Base-by-base conservation (phyloP, 768 basidiomycete genomes). In the Leccinum truebloodii region DNA sequence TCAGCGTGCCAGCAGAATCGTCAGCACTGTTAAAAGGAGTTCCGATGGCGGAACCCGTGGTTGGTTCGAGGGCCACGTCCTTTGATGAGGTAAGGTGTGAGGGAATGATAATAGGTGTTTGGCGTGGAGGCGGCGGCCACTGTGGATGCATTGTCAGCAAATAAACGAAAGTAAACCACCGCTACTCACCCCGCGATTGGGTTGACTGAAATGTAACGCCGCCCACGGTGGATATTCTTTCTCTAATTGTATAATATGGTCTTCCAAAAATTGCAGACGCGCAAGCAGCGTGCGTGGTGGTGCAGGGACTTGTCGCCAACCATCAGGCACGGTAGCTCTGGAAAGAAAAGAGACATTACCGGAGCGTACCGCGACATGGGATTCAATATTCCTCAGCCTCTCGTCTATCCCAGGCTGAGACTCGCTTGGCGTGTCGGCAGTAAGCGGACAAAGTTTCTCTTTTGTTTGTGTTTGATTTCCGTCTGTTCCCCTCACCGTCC, bases 181-280 rank as follows among this genome's bases (percentile, higher is more conserved):
- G 18, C 58, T 5, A 81, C 89, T 52, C 75, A 93, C 92, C 28
- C 86, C 89, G 59, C 92, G 84, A 66, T 85, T 81, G 3, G 92
- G 92, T 69, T 94, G 91, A 58, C 89, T 92, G 71, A 93, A 93
- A 69, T 93, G 91, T n/a, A 93, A 75, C 8, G 91, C 90, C 0
- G 91, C 89, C 91, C 91, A 93, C 6, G 91, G 89, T 3, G 91
- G 91, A 67, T 90, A 92, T 55, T 92, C 90, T 66, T 84, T 89
- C 71, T 94, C 91, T 2, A 94, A 78, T 54, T 80, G 81, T 39
- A 89, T 79, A 60, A 94, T 81, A 66, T 92, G 90, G 39, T 91
- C 88, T 71, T 94, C 91, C 1, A 94, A 72, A 62, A 84, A 86
- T 62, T 84, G 84, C 18, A 94, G 74, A 1, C 91, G 84, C 30